These are phyloP conservation scores for Debaryomyces castellii DNA, from an alignment of 805 yeast species.

Conservation along the genomic window DNA sequence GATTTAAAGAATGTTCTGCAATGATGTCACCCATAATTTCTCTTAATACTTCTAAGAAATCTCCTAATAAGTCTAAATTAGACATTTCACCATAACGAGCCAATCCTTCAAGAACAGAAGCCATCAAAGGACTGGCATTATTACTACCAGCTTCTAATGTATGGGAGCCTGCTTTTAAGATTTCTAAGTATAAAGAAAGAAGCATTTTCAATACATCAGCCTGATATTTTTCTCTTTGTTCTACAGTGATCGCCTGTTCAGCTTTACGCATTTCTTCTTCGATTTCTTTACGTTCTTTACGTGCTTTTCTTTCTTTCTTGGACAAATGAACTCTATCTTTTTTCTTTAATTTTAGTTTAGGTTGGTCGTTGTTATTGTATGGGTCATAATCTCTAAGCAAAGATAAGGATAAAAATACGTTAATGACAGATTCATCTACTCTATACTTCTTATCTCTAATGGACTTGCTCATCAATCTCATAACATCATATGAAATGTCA, in stretches of 20 bases:
- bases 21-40: conserved; percentile 65
- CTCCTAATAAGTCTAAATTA: conserved; percentile 89
- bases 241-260: conserved; percentile 81
- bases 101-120: conserved; percentile 86
- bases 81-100: conserved; percentile 90
- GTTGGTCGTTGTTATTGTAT: conserved; percentile 43
- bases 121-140: conserved; percentile 58
- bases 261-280: conserved; percentile 89
- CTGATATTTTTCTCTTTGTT: conserved; percentile 83
- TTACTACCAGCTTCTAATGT: conserved; percentile 39
- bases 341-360: conserved; percentile 60
- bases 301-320: conserved; percentile 83
- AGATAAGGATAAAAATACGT: conserved; percentile 66
- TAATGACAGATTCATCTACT: conserved; percentile 81
- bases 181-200: conserved; percentile 72
- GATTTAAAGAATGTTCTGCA: conserved; percentile 37
- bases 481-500: conserved; percentile 71
- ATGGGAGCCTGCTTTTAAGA: conserved; percentile 52
- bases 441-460: conserved; percentile 71
- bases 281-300: conserved; percentile 82
- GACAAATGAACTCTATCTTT: conserved; percentile 88
- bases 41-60: conserved; percentile 82
- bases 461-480: conserved; percentile 66
- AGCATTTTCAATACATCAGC: conserved; percentile 77
- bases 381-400: conserved; percentile 75